Percentiles rank a stretch among this genome's conserved stretches.
Conservation (phyloP, 176 grass and related monocot genomes). For the Alopecurus myosuroides region DNA sequence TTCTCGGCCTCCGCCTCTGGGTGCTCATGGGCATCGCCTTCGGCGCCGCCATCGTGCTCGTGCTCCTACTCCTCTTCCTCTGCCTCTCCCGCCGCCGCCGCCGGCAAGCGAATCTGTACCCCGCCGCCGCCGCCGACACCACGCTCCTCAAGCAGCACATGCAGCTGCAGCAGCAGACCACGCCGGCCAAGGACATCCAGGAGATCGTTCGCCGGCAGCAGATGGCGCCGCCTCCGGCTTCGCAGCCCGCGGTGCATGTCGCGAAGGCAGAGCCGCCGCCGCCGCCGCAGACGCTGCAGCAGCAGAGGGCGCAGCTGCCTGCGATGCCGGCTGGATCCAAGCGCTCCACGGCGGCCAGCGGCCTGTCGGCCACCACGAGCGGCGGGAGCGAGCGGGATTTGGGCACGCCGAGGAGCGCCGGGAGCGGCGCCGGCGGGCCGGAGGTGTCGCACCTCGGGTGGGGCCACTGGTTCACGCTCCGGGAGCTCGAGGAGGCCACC, state of each 20-base stretch:
- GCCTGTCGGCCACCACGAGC: conserved; percentile 54
- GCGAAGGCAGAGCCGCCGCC: conserved; percentile 48
- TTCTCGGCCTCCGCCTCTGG: conserved; percentile 88
- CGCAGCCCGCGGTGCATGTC: conserved; percentile 36
- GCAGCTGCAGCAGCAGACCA: conserved; percentile 33
- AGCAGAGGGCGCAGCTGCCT: conserved; percentile 28
- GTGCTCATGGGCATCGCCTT: conserved; percentile 74
- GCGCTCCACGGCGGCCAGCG: conserved; percentile 34
- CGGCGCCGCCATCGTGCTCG: conserved; percentile 67
- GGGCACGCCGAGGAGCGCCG: conserved; percentile 33
- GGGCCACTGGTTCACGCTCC: conserved; percentile 93
- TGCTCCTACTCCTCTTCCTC: conserved; percentile 55
- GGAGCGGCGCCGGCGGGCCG: conserved; percentile 27
- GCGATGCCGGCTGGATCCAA: conserved; percentile 26
- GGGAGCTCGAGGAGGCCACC: conserved; percentile 83
- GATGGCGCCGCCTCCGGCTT: conserved; percentile 8
- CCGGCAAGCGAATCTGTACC: conserved; percentile 34
- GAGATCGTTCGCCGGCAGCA: conserved; percentile 63
- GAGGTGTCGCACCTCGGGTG: conserved; percentile 95
- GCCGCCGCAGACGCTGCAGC: conserved; percentile 5
- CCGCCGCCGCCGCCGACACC: conserved; percentile 18
- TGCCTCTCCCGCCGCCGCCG: conserved; percentile 72
- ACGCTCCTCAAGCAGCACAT: conserved; percentile 78
- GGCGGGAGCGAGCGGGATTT: conserved; percentile 51
- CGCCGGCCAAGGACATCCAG: conserved; percentile 78